phyloP scores from a whole-genome alignment of 2,329 filamentous ascomycete genomes.

The Hymenoscyphus linearis region DNA sequence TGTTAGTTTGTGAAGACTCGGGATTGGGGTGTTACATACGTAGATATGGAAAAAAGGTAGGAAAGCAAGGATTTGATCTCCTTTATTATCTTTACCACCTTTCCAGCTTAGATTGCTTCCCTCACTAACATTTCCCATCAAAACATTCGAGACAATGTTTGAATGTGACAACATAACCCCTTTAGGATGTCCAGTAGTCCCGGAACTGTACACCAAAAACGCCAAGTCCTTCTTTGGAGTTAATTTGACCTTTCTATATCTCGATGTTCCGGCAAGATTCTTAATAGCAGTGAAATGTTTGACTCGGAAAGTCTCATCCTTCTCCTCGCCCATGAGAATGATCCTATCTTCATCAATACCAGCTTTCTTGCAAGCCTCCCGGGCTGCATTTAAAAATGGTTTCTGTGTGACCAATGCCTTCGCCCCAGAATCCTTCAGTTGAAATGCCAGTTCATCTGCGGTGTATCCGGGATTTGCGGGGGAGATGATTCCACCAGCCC shows the following conservation, averaged over 20 bases:
- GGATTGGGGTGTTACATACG: constrained; percentile 40
- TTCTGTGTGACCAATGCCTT: constrained; percentile 71
- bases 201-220: constrained; percentile 82
- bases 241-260: constrained; percentile 56
- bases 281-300: constrained; percentile 70
- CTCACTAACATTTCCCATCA: constrained; percentile 52
- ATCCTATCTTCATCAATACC: constrained; percentile 69
- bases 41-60: constrained; percentile 92
- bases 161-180: constrained; percentile 81
- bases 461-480: constrained; percentile 88
- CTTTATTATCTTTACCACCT: constrained; percentile 53
- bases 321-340: constrained; percentile 67
- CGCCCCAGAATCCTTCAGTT: constrained; percentile 73
- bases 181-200: constrained; percentile 87
- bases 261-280: constrained; percentile 54
- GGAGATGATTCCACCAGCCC: constrained; percentile 77
- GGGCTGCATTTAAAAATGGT: constrained; percentile 57
- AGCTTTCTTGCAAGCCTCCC: constrained; percentile 61
- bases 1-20: constrained; percentile 6
- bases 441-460: constrained; percentile 74
- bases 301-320: constrained; percentile 51
- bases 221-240: constrained; percentile 68
- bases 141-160: constrained; percentile 74
- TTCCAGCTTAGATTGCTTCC: constrained; percentile 50
- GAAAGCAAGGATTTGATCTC: constrained; percentile 72